These are phyloP conservation scores for Pleurotus djamor DNA, from an alignment of 768 basidiomycete genomes.

Conservation along the genomic window DNA sequence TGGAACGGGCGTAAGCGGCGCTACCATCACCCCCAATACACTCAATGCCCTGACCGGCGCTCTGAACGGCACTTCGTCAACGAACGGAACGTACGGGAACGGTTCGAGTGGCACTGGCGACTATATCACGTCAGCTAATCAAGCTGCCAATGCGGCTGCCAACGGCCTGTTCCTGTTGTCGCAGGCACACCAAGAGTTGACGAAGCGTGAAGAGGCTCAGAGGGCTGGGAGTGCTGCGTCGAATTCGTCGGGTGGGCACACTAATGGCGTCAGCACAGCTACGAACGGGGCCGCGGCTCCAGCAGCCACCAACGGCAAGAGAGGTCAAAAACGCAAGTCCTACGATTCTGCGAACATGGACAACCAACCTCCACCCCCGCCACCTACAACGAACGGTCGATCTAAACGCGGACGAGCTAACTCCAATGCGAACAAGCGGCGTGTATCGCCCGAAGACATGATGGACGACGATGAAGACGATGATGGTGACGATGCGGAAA, in stretches of 20 bases:
- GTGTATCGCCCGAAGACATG: constrained; percentile 30
- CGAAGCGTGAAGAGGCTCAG: constrained; percentile 89
- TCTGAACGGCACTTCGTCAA: constrained; percentile 50
- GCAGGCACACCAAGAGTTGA: constrained; percentile 95
- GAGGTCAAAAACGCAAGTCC: constrained; percentile 73
- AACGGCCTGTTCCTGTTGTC: constrained; percentile 93
- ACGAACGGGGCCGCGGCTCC: constrained; percentile 30
- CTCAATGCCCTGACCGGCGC: constrained; percentile 81
- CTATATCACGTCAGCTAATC: constrained; percentile 44
- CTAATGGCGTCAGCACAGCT: constrained; percentile 15
- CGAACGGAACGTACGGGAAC: constrained; percentile 39
- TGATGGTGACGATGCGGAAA: constrained; percentile 31
- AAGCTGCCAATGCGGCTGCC: constrained; percentile 69
- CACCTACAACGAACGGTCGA: constrained; percentile 18
- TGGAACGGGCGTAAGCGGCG: constrained; percentile 39
- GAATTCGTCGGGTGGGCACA: constrained; percentile 12
- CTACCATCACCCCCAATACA: constrained; percentile 71
- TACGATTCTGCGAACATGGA: constrained; percentile 36
- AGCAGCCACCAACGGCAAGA: constrained; percentile 33
- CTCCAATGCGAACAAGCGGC: constrained; percentile 25
- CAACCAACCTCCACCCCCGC: constrained; percentile 26
- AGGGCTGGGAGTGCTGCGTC: constrained; percentile 41
- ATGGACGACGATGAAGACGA: constrained; percentile 39
- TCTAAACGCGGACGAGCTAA: constrained; percentile 38
- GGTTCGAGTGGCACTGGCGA: constrained; percentile 32